phyloP scores from a whole-genome alignment of 2,329 filamentous ascomycete species.

The Aspergillus brunneoviolaceus region DNA sequence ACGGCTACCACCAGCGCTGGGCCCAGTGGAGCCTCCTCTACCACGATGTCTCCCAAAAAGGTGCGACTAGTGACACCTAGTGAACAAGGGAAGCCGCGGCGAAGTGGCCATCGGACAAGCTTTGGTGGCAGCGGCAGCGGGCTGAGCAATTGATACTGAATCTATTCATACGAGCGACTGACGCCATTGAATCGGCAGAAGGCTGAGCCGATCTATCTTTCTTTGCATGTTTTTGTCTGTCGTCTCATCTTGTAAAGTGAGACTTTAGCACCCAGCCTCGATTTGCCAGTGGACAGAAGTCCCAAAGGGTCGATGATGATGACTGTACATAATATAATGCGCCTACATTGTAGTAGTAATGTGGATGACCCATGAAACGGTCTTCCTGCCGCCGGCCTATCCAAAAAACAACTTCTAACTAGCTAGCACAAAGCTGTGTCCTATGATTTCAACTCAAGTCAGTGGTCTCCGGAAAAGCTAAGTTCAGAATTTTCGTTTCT shows the following conservation, averaged over 20 bases:
- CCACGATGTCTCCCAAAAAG: slow-evolving; percentile 44
- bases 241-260: not conserved
- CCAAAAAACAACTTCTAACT: not conserved
- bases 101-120: not conserved
- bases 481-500: slow-evolving; percentile 56
- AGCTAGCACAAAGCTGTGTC: not conserved
- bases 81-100: slow-evolving; percentile 38
- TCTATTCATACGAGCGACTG: not conserved
- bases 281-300: not conserved
- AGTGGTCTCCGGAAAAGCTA: not conserved
- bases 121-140: not conserved
- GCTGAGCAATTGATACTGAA: not conserved
- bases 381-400: not conserved
- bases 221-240: not conserved
- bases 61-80: slow-evolving; percentile 46
- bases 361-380: not conserved
- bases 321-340: not conserved
- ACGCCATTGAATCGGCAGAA: not conserved
- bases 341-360: not conserved
- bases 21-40: slow-evolving; percentile 29
- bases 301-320: not conserved
- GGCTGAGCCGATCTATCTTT: not conserved
- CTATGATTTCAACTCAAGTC: too few species aligned
- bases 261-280: not conserved
- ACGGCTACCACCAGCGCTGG: slow-evolving; percentile 21